Evolutionary conservation across 306 rosid species (phyloP), one percentile per base, ranked within the genome.

Genomic region (Citrullus colocynthis): DNA sequence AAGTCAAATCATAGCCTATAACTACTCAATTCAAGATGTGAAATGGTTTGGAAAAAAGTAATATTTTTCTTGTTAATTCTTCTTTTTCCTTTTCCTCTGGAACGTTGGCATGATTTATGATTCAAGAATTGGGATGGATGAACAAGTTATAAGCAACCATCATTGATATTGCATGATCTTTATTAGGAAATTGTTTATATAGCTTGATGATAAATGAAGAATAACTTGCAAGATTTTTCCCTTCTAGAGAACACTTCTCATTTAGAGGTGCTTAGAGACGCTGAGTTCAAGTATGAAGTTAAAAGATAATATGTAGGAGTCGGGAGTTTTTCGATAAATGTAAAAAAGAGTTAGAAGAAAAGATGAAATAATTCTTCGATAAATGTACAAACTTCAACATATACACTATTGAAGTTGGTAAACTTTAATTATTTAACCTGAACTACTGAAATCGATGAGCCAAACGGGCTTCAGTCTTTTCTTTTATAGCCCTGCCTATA

Each of bases 21-120:
- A 72, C 51, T 72, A 72, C 34, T 45, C 56, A 70, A 70, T 70
- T n/a, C 56, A 70, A 45, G 39, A 45, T 70, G 75, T 70, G 39
- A 70, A 70, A 44, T 11, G 57, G 20, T 13, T 21, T 42, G 51
- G 54, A 5, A 66, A 66, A 39, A 37, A 39, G 28, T 10, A 18
- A 6, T 34, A 34, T 34, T 34, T 42, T 39, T 10, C 21, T 12
- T 61, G 9, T 12, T 60, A 48, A 48, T 48, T 2, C 30, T 61
- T 32, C 11, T 13, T 42, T 61, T 5, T 61, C 39, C 7, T 64
- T 17, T 34, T 63, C 44, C 32, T 64, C 16, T 34, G 6, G 24
- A 64, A 17, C 28, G 36, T 12, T 64, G 71, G 45, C 12, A 36
- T 64, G 45, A 64, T 64, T 34, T 64, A 36, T 64, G 36, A 34